Evolutionary conservation across 225 moss, liverwort and hornwort species (phyloP).

Genomic region (Sphagnum contortum): DNA sequence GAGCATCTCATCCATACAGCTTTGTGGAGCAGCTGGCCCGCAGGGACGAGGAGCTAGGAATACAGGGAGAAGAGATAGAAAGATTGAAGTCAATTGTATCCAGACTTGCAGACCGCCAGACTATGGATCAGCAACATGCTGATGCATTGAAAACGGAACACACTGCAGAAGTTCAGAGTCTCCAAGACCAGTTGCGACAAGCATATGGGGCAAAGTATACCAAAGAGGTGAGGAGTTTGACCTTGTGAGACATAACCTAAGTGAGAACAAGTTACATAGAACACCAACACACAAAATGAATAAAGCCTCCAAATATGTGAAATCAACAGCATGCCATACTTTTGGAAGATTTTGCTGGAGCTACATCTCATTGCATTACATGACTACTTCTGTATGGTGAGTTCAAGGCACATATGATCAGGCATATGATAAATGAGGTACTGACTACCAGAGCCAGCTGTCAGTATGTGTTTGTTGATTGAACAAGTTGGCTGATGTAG

Average conservation of each 20-base stretch:
- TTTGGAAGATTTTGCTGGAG: no score
- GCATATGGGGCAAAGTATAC: constrained; percentile 38
- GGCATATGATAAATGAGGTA: no score
- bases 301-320: no score
- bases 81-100: constrained; percentile 39
- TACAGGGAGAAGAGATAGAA: constrained; percentile 61
- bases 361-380: no score
- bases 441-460: no score
- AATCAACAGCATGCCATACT: no score
- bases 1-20: neutral
- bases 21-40: constrained; percentile 39
- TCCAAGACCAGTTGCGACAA: constrained; percentile 54
- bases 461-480: no score
- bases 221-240: constrained; percentile 43
- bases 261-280: no score
- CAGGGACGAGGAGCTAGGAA: constrained; percentile 62
- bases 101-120: constrained; percentile 44
- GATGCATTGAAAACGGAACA: constrained; percentile 38
- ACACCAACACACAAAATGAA: no score
- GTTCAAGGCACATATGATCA: no score
- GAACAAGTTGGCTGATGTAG: no score
- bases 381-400: no score
- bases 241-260: neutral
- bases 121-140: constrained; percentile 36
- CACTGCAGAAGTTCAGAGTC: constrained; percentile 30